These are phyloP conservation scores for Macrophomina tecta DNA, from an alignment of 2,329 filamentous ascomycete species.

Conservation along the genomic window DNA sequence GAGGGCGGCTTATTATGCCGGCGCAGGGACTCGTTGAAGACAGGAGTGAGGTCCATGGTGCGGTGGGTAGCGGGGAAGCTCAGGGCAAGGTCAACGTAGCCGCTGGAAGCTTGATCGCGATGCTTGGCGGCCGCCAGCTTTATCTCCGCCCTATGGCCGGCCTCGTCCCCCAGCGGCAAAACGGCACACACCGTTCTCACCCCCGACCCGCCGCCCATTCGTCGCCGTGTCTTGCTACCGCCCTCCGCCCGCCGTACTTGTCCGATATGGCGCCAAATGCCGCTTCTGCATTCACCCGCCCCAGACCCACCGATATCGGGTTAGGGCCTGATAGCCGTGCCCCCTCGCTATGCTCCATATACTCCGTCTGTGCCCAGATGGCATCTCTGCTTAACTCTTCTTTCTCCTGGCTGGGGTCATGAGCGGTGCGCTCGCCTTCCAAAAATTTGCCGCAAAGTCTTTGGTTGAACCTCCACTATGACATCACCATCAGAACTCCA, in stretches of 20 bases:
- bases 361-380: constrained; percentile 5
- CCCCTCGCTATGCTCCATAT: constrained; percentile 6
- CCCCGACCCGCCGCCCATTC: not conserved
- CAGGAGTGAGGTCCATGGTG: constrained; percentile 66
- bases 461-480: not conserved
- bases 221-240: not conserved
- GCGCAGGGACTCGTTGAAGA: constrained; percentile 72
- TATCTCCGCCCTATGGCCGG: constrained; percentile 18
- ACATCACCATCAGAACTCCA: not conserved
- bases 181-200: constrained; percentile 4
- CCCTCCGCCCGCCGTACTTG: not conserved
- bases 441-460: not conserved
- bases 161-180: not conserved
- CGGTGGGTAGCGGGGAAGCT: constrained; percentile 4
- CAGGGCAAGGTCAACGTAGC: constrained; percentile 15
- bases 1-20: constrained; percentile 62
- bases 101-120: not conserved
- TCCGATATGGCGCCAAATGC: constrained; percentile 4
- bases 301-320: constrained; percentile 11
- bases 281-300: constrained; percentile 7
- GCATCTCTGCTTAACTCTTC: not conserved
- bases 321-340: constrained; percentile 1
- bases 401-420: not conserved
- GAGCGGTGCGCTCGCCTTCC: not conserved
- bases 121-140: not conserved